Conservation (phyloP, 2,329 filamentous ascomycete species). For the Aureobasidium zeae region DNA sequence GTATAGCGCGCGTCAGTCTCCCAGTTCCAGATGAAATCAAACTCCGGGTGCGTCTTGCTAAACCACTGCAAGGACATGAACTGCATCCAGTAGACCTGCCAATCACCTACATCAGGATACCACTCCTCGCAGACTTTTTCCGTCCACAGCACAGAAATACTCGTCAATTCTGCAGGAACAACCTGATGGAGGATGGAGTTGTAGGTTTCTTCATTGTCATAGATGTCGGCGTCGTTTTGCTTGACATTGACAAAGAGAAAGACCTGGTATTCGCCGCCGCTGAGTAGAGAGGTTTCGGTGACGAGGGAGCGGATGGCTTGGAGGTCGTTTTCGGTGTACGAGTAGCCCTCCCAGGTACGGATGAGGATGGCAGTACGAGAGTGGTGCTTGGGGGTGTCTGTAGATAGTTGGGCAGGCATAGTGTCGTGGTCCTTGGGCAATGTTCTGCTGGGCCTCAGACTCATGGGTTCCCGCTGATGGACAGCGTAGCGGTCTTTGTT, state of each 20-base stretch:
- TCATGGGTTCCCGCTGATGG: slow-evolving; percentile 29
- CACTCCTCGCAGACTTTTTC: slow-evolving; percentile 43
- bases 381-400: slow-evolving; percentile 27
- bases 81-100: slow-evolving; percentile 47
- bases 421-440: slow-evolving; percentile 17
- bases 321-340: slow-evolving; percentile 39
- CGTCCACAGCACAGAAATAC: slow-evolving; percentile 66
- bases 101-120: slow-evolving; percentile 42
- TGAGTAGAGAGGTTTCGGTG: slow-evolving; percentile 37
- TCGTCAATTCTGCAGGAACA: slow-evolving; percentile 60
- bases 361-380: slow-evolving; percentile 39
- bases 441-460: slow-evolving; percentile 20
- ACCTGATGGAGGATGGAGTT: slow-evolving; percentile 50
- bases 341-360: slow-evolving; percentile 39
- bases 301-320: slow-evolving; percentile 39
- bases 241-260: slow-evolving; percentile 42
- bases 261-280: slow-evolving; percentile 41
- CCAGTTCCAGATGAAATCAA: slow-evolving; percentile 76
- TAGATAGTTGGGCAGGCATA: slow-evolving; percentile 1
- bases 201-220: slow-evolving; percentile 51
- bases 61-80: slow-evolving; percentile 70
- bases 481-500: slow-evolving; percentile 55
- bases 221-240: slow-evolving; percentile 49
- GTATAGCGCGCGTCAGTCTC: slow-evolving; percentile 74
- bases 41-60: slow-evolving; percentile 65